Evolutionary conservation across 2,329 filamentous ascomycete species (phyloP).

Genomic region (Camillea tinctor): DNA sequence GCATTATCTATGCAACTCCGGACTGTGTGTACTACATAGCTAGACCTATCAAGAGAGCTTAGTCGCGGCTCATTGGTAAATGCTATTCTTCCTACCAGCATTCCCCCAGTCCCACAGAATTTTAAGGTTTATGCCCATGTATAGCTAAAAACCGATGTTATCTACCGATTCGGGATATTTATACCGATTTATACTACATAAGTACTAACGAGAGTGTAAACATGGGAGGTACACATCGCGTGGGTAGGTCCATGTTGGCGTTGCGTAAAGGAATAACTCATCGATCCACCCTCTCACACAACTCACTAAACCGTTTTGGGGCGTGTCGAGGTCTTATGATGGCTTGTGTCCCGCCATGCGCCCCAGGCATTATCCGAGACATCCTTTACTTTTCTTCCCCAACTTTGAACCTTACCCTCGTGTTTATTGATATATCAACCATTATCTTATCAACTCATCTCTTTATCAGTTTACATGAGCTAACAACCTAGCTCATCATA

Average conservation of each 20-base stretch:
- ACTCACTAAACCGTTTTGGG: neutral
- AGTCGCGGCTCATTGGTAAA: neutral
- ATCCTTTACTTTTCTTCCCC: neutral
- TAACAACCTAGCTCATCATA: neutral
- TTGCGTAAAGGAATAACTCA: neutral
- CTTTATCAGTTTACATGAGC: neutral
- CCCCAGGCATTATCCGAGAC: neutral
- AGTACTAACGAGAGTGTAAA: too few species aligned
- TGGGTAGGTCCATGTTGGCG: neutral
- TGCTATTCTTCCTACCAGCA: neutral
- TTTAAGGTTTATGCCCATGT: neutral
- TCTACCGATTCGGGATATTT: neutral
- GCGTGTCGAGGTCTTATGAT: neutral
- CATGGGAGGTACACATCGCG: neutral
- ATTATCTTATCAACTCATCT: neutral
- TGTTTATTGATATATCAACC: neutral
- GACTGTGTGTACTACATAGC: neutral
- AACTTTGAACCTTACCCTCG: too few species aligned
- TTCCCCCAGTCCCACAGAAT: neutral
- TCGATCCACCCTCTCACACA: neutral
- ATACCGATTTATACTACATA: neutral
- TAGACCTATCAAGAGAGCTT: neutral
- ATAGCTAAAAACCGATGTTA: neutral
- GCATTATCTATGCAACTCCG: too few species aligned
- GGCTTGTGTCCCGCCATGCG: neutral